Percentiles rank a stretch among this genome's conserved stretches.
These are phyloP conservation scores for Neonectria neomacrospora DNA, from an alignment of 2,329 filamentous ascomycete species.

Conservation along the genomic window DNA sequence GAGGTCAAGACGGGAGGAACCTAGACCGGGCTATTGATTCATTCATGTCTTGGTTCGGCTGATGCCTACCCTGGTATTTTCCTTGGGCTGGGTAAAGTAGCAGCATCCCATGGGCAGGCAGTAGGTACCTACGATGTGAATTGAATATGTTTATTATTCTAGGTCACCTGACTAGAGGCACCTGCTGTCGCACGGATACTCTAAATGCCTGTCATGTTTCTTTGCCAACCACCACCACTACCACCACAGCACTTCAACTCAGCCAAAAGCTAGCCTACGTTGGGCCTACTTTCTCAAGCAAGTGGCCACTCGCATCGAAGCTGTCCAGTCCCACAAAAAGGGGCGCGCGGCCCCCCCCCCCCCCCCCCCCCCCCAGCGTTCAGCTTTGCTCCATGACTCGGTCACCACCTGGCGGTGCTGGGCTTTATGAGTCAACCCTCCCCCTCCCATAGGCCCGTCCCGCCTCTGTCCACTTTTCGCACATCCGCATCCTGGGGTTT, in stretches of 20 bases:
- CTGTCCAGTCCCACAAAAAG: neutral
- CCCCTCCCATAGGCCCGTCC: constrained; percentile 35
- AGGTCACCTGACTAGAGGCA: neutral
- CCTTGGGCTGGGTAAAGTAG: no score
- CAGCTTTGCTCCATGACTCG: constrained; percentile 39
- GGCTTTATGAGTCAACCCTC: constrained; percentile 45
- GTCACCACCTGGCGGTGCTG: constrained; percentile 21
- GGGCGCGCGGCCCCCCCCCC: no score
- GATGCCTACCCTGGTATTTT: no score
- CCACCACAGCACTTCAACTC: neutral
- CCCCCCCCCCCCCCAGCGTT: neutral
- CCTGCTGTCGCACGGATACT: neutral
- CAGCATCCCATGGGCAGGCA: no score
- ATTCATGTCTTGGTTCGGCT: no score
- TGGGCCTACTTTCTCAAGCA: neutral
- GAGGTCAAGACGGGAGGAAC: neutral
- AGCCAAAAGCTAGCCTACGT: neutral
- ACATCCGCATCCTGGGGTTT: constrained; percentile 14
- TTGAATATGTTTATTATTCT: no score
- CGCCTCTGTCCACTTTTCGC: constrained; percentile 36
- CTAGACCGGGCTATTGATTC: neutral
- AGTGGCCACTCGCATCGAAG: neutral
- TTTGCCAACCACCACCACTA: neutral
- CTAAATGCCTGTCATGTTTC: neutral
- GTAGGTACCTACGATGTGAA: no score